These are phyloP conservation scores for Candida fluviatilis DNA, from an alignment of 805 yeast genomes.

Conservation along the genomic window DNA sequence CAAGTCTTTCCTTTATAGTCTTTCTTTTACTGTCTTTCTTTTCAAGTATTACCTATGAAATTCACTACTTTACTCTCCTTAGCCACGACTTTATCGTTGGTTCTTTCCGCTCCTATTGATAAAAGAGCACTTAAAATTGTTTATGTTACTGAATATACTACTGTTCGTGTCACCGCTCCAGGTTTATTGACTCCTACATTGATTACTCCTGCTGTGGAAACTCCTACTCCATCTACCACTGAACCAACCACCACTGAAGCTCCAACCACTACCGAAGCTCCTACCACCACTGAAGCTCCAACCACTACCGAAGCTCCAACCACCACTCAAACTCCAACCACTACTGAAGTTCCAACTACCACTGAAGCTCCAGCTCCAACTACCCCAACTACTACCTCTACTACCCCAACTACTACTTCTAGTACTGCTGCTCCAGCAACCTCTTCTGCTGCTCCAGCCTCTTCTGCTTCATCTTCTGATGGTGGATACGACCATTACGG, in stretches of 20 bases:
- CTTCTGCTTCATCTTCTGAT: conserved; percentile 15
- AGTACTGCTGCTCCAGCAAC: conserved; percentile 10
- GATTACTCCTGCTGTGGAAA: conserved; percentile 7
- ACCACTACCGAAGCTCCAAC: conserved; percentile 5
- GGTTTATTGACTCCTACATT: conserved; percentile 7
- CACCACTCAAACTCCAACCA: conserved; percentile 6
- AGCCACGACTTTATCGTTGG: conserved; percentile 16
- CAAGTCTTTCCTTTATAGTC: neutral
- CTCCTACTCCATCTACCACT: conserved; percentile 8
- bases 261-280: conserved; percentile 9
- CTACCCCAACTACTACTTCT: conserved; percentile 8
- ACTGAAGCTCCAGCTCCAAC: conserved; percentile 6
- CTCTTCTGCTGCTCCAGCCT: conserved; percentile 9
- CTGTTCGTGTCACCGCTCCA: conserved; percentile 14
- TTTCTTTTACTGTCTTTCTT: conserved; percentile 9
- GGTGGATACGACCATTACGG: conserved; percentile 24
- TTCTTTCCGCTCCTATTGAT: conserved; percentile 24
- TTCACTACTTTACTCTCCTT: conserved; percentile 9
- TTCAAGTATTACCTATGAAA: conserved; percentile 7
- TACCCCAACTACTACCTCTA: conserved; percentile 6
- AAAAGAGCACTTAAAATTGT: conserved; percentile 17
- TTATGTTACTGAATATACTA: conserved; percentile 19
- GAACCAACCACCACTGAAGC: conserved; percentile 5
- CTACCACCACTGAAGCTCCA: neutral
- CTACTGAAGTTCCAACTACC: conserved; percentile 8